Conservation (phyloP, 495 filamentous ascomycete genomes). For the Chaetomidium leptoderma region DNA sequence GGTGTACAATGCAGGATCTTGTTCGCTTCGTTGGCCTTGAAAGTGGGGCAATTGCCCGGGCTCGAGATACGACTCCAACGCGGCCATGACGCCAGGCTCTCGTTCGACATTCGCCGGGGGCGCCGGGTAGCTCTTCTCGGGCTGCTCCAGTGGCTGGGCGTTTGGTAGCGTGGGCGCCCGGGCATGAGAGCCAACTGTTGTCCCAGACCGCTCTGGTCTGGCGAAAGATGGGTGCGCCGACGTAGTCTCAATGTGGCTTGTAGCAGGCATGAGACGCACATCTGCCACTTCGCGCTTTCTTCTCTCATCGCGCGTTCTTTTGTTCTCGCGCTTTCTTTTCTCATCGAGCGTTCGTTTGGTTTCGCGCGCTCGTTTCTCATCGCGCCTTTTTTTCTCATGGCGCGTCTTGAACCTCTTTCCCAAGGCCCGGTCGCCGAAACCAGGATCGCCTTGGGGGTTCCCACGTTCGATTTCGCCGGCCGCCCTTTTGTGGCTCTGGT, state of each 20-base stretch:
- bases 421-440: conserved; percentile 6
- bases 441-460: conserved; percentile 2
- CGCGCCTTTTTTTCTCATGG: neutral
- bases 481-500: conserved; percentile 10
- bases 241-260: conserved; percentile 23
- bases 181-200: neutral
- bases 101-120: neutral
- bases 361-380: neutral
- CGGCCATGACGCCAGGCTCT: conserved; percentile 18
- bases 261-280: conserved; percentile 33
- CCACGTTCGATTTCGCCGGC: conserved; percentile 13
- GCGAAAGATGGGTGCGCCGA: conserved; percentile 9
- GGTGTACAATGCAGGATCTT: conserved; percentile 1
- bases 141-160: neutral
- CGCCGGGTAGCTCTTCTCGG: neutral
- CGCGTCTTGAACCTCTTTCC: conserved; percentile 26
- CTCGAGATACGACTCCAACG: conserved; percentile 25
- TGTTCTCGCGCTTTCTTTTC: neutral
- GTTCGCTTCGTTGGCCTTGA: neutral
- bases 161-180: neutral
- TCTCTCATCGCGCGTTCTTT: conserved; percentile 21
- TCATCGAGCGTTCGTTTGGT: neutral
- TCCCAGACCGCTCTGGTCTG: neutral
- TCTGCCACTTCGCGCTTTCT: conserved; percentile 28
- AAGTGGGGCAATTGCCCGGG: neutral